These are phyloP conservation scores for Lichtheimia ornata DNA, from an alignment of 371 early-diverging fungal genomes.

Conservation along the genomic window DNA sequence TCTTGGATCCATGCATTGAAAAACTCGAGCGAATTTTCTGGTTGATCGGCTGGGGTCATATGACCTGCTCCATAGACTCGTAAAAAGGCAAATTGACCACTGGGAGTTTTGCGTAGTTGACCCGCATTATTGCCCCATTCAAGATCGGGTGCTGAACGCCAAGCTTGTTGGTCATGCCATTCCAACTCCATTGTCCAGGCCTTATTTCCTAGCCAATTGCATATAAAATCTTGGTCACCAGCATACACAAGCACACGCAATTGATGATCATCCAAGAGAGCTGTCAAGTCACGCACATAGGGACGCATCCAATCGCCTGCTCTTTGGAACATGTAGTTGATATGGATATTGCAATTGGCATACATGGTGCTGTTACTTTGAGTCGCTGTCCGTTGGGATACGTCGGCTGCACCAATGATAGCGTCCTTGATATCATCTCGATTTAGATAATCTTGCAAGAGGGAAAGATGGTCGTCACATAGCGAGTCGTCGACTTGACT, in stretches of 20 bases:
- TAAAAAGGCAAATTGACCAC: constrained; percentile 80
- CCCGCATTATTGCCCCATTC: constrained; percentile 72
- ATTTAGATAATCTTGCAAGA: constrained; percentile 81
- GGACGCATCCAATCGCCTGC: constrained; percentile 93
- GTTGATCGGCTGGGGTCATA: constrained; percentile 78
- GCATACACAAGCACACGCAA: constrained; percentile 87
- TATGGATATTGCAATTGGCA: constrained; percentile 80
- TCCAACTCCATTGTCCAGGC: constrained; percentile 83
- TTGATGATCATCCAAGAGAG: constrained; percentile 74
- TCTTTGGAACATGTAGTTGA: constrained; percentile 74
- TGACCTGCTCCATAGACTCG: constrained; percentile 91
- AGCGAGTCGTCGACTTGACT: constrained; percentile 52
- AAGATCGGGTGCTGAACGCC: constrained; percentile 62
- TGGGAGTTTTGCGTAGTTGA: constrained; percentile 66
- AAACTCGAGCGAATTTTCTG: constrained; percentile 60
- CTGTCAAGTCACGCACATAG: constrained; percentile 73
- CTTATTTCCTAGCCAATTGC: constrained; percentile 95
- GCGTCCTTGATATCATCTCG: constrained; percentile 73
- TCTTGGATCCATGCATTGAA: constrained; percentile 63
- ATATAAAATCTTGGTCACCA: constrained; percentile 85
- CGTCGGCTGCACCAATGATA: constrained; percentile 58
- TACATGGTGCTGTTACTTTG: constrained; percentile 52
- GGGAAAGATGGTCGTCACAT: constrained; percentile 83
- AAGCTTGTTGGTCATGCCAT: constrained; percentile 79
- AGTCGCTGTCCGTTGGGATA: no score